A percentile compares a stretch with the other conserved stretches of the same genome.
Conservation (phyloP, 2,329 filamentous ascomycete genomes). For the Pseudopyricularia javanii region DNA sequence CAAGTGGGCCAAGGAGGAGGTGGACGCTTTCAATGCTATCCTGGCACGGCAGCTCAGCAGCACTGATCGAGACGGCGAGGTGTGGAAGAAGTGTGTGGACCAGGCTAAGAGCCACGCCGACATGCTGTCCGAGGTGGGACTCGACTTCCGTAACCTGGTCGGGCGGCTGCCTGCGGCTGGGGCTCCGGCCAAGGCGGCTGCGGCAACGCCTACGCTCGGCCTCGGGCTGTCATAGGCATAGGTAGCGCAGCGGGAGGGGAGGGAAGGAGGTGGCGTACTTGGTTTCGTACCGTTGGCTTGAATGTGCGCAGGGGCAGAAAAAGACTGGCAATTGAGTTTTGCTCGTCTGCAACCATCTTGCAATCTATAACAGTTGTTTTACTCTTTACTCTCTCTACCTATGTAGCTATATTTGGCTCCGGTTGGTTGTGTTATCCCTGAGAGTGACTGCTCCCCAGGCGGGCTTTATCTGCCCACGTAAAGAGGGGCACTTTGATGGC, state of each 20-base stretch:
- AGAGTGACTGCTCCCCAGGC: too few species aligned
- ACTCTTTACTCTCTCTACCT: too few species aligned
- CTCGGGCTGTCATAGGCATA: neutral
- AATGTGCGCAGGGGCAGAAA: too few species aligned
- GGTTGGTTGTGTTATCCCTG: too few species aligned
- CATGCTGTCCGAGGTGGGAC: conserved; percentile 70
- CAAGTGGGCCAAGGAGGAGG: conserved; percentile 94
- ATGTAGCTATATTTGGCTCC: too few species aligned
- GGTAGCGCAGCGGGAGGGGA: neutral
- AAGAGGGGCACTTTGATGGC: too few species aligned
- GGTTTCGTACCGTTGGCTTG: too few species aligned
- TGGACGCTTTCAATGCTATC: conserved; percentile 80
- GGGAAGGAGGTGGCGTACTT: too few species aligned
- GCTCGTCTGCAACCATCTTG: too few species aligned
- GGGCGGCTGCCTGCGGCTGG: conserved; percentile 35
- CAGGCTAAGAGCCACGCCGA: conserved; percentile 69
- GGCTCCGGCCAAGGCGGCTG: conserved; percentile 10
- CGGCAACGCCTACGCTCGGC: neutral
- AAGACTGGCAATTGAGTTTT: too few species aligned
- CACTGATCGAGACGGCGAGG: conserved; percentile 60
- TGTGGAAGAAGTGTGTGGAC: conserved; percentile 75
- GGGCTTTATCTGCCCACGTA: too few species aligned
- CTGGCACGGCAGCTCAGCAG: conserved; percentile 77
- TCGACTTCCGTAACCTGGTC: conserved; percentile 80
- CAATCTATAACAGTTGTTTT: too few species aligned